A percentile compares a stretch with the other conserved stretches of the same genome.
Evolutionary conservation across 2,329 filamentous ascomycete species (phyloP).

Genomic region (Ophiocordyceps robertsii): DNA sequence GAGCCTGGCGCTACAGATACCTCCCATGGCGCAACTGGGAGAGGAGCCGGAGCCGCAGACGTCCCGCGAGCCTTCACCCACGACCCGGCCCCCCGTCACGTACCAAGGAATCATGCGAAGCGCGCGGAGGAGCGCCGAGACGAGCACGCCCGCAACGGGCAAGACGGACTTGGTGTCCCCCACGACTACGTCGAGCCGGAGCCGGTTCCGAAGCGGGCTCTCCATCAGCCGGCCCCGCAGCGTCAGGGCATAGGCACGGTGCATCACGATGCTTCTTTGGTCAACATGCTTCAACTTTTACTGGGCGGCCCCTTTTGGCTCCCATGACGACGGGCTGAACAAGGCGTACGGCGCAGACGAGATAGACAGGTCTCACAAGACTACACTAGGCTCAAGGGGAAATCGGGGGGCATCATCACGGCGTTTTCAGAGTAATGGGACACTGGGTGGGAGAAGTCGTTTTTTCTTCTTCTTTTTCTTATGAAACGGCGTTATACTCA

Average conservation of each 20-base stretch:
- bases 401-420: neutral
- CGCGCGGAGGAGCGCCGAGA: constrained; percentile 26
- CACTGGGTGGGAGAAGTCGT: neutral
- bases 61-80: constrained; percentile 1
- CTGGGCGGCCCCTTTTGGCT: neutral
- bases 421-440: constrained; percentile 1
- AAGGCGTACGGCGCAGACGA: neutral
- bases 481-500: neutral
- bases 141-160: constrained; percentile 6
- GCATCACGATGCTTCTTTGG: neutral
- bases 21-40: constrained; percentile 19
- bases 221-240: constrained; percentile 25
- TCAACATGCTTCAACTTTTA: neutral
- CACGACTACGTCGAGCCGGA: constrained; percentile 15
- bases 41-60: constrained; percentile 14
- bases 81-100: constrained; percentile 21
- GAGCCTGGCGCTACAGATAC: constrained; percentile 12
- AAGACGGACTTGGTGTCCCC: constrained; percentile 9
- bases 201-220: constrained; percentile 20
- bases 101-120: constrained; percentile 34
- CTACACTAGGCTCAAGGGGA: neutral
- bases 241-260: constrained; percentile 17
- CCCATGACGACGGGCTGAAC: neutral
- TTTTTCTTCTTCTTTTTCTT: neutral
- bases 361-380: neutral